These are phyloP conservation scores for Dothiorella sarmentorum DNA, from an alignment of 2,329 filamentous ascomycete genomes.

Conservation along the genomic window DNA sequence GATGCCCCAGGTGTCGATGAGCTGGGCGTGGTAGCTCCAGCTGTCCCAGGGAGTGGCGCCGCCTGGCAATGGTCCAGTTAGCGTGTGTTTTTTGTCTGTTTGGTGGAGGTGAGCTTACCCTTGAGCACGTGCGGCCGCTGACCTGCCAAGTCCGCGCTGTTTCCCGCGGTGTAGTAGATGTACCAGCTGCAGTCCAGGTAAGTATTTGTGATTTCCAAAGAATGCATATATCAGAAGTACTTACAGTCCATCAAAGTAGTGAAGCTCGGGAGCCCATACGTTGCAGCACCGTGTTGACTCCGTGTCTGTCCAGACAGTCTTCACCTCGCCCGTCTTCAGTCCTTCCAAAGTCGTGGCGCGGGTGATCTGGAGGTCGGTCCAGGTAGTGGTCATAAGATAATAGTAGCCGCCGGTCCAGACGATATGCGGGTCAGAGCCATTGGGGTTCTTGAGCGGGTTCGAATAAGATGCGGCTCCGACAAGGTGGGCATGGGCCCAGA, in stretches of 20 bases:
- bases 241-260: constrained; percentile 18
- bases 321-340: constrained; percentile 52
- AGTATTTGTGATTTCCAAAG: constrained; percentile 25
- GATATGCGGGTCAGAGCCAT: constrained; percentile 54
- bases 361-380: constrained; percentile 54
- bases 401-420: constrained; percentile 54
- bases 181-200: constrained; percentile 50
- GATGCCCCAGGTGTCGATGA: constrained; percentile 51
- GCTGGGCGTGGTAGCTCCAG: constrained; percentile 49
- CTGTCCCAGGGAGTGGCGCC: constrained; percentile 51
- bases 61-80: constrained; percentile 32
- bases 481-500: constrained; percentile 18
- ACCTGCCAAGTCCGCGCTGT: constrained; percentile 43
- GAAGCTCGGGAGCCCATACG: constrained; percentile 47
- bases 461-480: constrained; percentile 43
- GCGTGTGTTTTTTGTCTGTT: background rate
- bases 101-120: constrained; percentile 34
- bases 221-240: background rate
- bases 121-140: constrained; percentile 53
- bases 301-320: constrained; percentile 49
- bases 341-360: constrained; percentile 54
- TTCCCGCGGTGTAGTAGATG: constrained; percentile 56
- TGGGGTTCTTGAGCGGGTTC: constrained; percentile 51
- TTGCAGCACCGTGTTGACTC: constrained; percentile 51
- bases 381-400: constrained; percentile 56